Conservation (phyloP, 2,329 filamentous ascomycete genomes). For the Huntiella bhutanensis region DNA sequence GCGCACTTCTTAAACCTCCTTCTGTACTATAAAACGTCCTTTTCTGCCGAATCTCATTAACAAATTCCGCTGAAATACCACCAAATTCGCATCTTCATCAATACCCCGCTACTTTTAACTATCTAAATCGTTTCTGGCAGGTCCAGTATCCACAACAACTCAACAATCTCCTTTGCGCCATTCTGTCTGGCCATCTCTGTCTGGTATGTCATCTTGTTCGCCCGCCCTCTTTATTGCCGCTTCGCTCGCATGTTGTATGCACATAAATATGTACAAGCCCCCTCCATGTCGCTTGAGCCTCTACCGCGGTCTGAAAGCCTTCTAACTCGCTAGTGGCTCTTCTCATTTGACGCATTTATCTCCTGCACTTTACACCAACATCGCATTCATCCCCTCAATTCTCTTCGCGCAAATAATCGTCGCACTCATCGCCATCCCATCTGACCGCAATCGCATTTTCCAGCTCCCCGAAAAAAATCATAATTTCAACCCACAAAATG, state of each 20-base stretch:
- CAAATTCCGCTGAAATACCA: background rate
- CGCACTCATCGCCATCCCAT: too few species aligned
- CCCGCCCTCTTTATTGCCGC: conserved; percentile 1
- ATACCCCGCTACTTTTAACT: background rate
- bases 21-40: too few species aligned
- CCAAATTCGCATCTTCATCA: background rate
- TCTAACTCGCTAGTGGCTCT: background rate
- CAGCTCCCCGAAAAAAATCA: background rate
- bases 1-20: too few species aligned
- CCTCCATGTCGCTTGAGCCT: background rate
- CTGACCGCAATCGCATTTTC: too few species aligned
- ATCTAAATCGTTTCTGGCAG: background rate
- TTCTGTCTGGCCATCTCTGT: background rate
- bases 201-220: background rate
- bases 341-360: background rate
- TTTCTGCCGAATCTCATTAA: too few species aligned
- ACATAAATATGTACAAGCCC: too few species aligned
- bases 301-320: background rate
- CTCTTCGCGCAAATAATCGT: background rate
- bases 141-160: background rate
- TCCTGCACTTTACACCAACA: background rate
- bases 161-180: background rate
- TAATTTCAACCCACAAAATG: conserved; percentile 2
- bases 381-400: background rate
- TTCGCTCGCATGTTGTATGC: background rate